Percentiles rank a stretch among this genome's conserved stretches.
Evolutionary conservation across 805 yeast species (phyloP).

Genomic region (Lipomyces yamadae): DNA sequence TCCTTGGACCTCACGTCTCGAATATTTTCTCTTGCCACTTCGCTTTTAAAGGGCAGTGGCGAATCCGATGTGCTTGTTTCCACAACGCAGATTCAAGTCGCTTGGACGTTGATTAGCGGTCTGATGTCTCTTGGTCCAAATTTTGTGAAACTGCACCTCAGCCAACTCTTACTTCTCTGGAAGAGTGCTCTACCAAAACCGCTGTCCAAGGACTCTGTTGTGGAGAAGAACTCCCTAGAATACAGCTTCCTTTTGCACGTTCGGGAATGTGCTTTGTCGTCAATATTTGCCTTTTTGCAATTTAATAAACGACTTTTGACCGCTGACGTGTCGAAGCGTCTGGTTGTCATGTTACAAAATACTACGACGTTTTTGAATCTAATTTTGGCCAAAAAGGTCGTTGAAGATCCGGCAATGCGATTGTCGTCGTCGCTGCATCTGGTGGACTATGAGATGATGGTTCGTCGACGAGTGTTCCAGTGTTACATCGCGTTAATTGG

Average conservation of each 20-base stretch:
- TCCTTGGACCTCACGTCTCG: slow-evolving; percentile 53
- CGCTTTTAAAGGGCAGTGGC: slow-evolving; percentile 48
- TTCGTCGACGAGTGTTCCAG: slow-evolving; percentile 54
- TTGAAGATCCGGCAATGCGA: slow-evolving; percentile 39
- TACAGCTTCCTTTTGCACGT: slow-evolving; percentile 51
- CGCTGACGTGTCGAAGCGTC: slow-evolving; percentile 51
- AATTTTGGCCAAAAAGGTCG: slow-evolving; percentile 43
- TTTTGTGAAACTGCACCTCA: slow-evolving; percentile 58
- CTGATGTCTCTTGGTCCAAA: slow-evolving; percentile 63
- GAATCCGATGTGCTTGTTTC: slow-evolving; percentile 42
- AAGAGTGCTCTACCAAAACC: slow-evolving; percentile 56
- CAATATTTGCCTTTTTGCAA: slow-evolving; percentile 57
- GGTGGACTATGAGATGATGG: slow-evolving; percentile 45
- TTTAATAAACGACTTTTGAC: slow-evolving; percentile 49
- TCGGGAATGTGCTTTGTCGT: slow-evolving; percentile 62
- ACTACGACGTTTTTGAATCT: slow-evolving; percentile 43
- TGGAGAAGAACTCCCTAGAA: slow-evolving; percentile 43
- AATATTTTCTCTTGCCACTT: slow-evolving; percentile 52
- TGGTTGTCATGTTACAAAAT: slow-evolving; percentile 57
- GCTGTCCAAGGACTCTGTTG: slow-evolving; percentile 48
- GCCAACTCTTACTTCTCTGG: slow-evolving; percentile 69
- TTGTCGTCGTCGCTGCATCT: slow-evolving; percentile 37
- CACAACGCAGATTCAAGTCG: slow-evolving; percentile 52
- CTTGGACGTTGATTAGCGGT: slow-evolving; percentile 69
- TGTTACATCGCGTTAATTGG: slow-evolving; percentile 48